A percentile compares a stretch with the other conserved stretches of the same genome.
Conservation (phyloP, 2,329 filamentous ascomycete species). For the Talaromyces sp. region DNA sequence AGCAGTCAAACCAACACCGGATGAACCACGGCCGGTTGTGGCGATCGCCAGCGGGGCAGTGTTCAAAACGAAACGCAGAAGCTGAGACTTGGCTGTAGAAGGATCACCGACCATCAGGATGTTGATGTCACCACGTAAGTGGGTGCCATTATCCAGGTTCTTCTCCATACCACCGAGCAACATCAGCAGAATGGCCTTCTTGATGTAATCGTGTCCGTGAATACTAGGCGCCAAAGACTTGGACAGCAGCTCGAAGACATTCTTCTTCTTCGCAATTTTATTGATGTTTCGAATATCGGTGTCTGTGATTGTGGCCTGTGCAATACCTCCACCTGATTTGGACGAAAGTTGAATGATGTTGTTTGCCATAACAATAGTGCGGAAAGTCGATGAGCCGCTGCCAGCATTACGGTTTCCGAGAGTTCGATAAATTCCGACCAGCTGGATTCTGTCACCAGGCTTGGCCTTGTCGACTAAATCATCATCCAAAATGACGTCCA, state of each 20-base stretch:
- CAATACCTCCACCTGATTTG: conserved; percentile 92
- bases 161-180: conserved; percentile 96
- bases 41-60: conserved; percentile 95
- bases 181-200: conserved; percentile 96
- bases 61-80: conserved; percentile 94
- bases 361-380: conserved; percentile 90
- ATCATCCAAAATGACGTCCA: conserved; percentile 95
- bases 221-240: conserved; percentile 96
- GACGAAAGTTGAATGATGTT: conserved; percentile 93
- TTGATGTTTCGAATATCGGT: conserved; percentile 99
- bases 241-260: conserved; percentile 87
- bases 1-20: conserved; percentile 94
- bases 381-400: conserved; percentile 89
- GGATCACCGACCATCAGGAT: conserved; percentile 99
- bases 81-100: conserved; percentile 97
- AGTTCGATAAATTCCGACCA: conserved; percentile 94
- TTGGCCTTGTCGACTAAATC: conserved; percentile 94
- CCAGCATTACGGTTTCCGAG: conserved; percentile 92
- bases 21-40: conserved; percentile 94
- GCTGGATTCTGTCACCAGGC: conserved; percentile 91
- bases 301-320: conserved; percentile 89
- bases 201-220: conserved; percentile 95
- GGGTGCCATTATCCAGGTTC: conserved; percentile 96
- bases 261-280: conserved; percentile 91
- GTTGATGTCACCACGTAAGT: conserved; percentile 97